Evolutionary conservation across 371 early-diverging fungal species (phyloP).

Genomic region (Mucor piriformis): DNA sequence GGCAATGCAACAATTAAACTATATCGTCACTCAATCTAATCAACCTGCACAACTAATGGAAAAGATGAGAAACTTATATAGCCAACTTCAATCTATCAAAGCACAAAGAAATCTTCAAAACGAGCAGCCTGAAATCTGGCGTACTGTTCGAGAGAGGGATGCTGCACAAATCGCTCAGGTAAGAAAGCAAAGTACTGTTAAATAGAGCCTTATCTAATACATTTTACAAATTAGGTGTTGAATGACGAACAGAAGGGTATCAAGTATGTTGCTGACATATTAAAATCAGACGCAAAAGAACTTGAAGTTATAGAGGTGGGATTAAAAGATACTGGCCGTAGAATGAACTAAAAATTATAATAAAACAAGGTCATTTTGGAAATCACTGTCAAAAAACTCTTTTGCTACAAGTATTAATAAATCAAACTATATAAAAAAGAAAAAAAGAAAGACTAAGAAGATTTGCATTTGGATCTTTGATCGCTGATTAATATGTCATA

Average conservation of each 20-base stretch:
- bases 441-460: too few relatives aligned
- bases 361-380: too few relatives aligned
- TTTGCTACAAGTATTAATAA: too few relatives aligned
- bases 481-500: too few relatives aligned
- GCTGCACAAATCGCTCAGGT: constrained; percentile 22
- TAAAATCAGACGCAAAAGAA: constrained; percentile 21
- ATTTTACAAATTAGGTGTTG: constrained; percentile 11
- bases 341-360: neutral
- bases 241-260: constrained; percentile 28
- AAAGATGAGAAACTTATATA: constrained; percentile 23
- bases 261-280: constrained; percentile 11
- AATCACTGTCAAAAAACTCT: too few relatives aligned
- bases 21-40: constrained; percentile 11
- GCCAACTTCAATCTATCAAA: constrained; percentile 22
- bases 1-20: constrained; percentile 11
- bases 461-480: too few relatives aligned
- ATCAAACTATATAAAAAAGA: too few relatives aligned
- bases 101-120: constrained; percentile 1
- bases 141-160: constrained; percentile 27
- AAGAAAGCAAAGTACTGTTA: neutral
- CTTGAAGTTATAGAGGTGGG: constrained; percentile 20
- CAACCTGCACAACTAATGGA: constrained; percentile 14
- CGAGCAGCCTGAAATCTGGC: constrained; percentile 22
- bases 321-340: constrained; percentile 11
- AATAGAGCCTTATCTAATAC: too few relatives aligned